Percentiles rank a stretch among this genome's conserved stretches.
Evolutionary conservation across 2,329 filamentous ascomycete genomes (phyloP).

Genomic region (Emmonsiellopsis sp.): DNA sequence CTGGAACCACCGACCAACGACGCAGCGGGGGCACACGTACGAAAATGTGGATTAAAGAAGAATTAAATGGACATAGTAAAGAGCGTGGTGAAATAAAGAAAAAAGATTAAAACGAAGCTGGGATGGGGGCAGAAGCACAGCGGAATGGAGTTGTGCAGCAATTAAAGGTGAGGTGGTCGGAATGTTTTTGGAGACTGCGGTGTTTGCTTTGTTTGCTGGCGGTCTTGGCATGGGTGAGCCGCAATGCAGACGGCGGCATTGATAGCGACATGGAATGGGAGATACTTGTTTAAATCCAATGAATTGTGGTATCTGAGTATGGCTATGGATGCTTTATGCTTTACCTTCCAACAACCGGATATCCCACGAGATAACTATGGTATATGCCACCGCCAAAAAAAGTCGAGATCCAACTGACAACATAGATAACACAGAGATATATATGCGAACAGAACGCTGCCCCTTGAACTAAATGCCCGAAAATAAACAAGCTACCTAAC

Average conservation of each 20-base stretch:
- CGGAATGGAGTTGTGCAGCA: conserved; percentile 6
- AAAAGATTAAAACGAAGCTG: not conserved
- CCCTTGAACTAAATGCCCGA: not conserved
- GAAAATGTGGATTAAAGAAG: not conserved
- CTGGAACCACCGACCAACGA: not conserved
- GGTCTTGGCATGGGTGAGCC: too few relatives aligned
- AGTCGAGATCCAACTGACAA: too few relatives aligned
- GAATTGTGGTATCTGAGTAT: too few relatives aligned
- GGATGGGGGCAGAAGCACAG: not conserved
- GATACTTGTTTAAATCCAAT: too few relatives aligned
- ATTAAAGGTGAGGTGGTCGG: conserved; percentile 10
- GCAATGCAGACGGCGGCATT: too few relatives aligned
- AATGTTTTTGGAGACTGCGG: not conserved
- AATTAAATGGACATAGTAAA: conserved; percentile 12
- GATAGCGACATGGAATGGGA: too few relatives aligned
- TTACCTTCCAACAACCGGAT: too few relatives aligned
- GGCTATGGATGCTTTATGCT: too few relatives aligned
- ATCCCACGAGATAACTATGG: too few relatives aligned
- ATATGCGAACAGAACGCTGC: not conserved
- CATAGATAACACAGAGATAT: not conserved
- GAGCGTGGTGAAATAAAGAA: conserved; percentile 11
- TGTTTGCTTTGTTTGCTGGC: too few relatives aligned
- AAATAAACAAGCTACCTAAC: not conserved
- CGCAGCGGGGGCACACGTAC: not conserved
- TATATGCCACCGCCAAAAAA: too few relatives aligned